Conservation (phyloP, 2,329 filamentous ascomycete genomes). For the Basipetospora chlamydospora region DNA sequence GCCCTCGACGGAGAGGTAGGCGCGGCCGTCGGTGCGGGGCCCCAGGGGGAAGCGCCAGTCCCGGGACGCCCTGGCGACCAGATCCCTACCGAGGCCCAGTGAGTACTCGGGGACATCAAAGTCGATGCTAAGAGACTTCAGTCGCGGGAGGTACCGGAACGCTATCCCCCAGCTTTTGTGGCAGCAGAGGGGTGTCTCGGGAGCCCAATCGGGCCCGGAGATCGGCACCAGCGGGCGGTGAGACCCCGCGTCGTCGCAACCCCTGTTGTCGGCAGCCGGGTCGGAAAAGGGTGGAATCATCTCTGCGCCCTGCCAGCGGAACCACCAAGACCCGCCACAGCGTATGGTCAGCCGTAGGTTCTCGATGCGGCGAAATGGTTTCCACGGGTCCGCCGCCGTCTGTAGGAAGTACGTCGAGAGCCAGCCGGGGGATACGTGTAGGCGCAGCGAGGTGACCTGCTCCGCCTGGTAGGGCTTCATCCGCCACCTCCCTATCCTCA, state of each 20-base stretch:
- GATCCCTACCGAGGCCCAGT: not conserved
- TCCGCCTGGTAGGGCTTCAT: not conserved
- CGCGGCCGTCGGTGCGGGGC: not conserved
- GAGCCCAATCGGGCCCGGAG: not conserved
- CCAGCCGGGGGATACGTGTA: not conserved
- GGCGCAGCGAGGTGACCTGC: not conserved
- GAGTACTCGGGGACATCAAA: not conserved
- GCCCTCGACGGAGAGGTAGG: not conserved
- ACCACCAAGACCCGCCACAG: no score
- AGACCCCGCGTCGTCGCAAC: not conserved
- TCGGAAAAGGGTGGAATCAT: no score
- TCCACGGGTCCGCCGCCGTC: not conserved
- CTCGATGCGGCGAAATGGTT: not conserved
- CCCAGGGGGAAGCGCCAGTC: constrained; percentile 2
- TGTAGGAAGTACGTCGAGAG: not conserved
- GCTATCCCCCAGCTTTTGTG: not conserved
- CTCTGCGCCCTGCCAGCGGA: no score
- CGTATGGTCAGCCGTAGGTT: not conserved
- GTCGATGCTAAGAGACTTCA: not conserved
- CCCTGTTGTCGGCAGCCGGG: no score
- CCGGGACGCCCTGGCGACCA: not conserved
- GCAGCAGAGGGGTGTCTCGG: not conserved
- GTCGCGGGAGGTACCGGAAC: not conserved
- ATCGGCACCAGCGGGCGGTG: not conserved
- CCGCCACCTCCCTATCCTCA: no score